These are phyloP conservation scores for Neltuma alba DNA, from an alignment of 306 rosid genomes.

Conservation along the genomic window DNA sequence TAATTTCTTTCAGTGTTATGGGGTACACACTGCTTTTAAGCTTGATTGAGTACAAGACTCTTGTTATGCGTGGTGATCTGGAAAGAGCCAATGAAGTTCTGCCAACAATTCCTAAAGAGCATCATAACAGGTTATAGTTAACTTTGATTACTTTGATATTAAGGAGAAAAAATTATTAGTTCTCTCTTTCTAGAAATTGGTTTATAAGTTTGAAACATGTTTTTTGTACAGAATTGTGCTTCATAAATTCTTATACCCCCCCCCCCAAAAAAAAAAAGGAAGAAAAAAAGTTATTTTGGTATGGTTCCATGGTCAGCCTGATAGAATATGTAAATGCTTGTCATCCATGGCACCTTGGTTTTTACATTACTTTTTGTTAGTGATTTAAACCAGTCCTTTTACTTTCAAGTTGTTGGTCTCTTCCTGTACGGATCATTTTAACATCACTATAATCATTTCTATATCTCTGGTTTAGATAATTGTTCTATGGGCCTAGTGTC, in stretches of 20 bases:
- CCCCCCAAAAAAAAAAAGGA: too few species aligned
- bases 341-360: constrained; percentile 5
- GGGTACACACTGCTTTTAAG: constrained; percentile 95
- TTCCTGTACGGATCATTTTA: constrained; percentile 1
- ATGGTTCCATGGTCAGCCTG: not conserved
- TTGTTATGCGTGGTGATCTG: constrained; percentile 97
- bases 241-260: not conserved
- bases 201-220: constrained; percentile 5
- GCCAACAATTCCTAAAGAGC: constrained; percentile 96
- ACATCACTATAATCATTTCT: not conserved
- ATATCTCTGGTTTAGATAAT: constrained; percentile 2
- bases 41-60: constrained; percentile 98
- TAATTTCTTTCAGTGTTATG: constrained; percentile 64
- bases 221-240: constrained; percentile 22
- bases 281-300: too few species aligned
- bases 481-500: constrained; percentile 18
- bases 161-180: constrained; percentile 19
- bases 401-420: constrained; percentile 9
- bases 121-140: constrained; percentile 77
- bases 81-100: constrained; percentile 93
- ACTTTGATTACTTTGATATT: constrained; percentile 8
- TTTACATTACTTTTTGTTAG: constrained; percentile 22
- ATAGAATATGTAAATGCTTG: constrained; percentile 19
- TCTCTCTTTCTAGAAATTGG: constrained; percentile 14
- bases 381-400: constrained; percentile 9